Conservation (phyloP, 2,329 filamentous ascomycete genomes). For the Colletotrichum sp. region DNA sequence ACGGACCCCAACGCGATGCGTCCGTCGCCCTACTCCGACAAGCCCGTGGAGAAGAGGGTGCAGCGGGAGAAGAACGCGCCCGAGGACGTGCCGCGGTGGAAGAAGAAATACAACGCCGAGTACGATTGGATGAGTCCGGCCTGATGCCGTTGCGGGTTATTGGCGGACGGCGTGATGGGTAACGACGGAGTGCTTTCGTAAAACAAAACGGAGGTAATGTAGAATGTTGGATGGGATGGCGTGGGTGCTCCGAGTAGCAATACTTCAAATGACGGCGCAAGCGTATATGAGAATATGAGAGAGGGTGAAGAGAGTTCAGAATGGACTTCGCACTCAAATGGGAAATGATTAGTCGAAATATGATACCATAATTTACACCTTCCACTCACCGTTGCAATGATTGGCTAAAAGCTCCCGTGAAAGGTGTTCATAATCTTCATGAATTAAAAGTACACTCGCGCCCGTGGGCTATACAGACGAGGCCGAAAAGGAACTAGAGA, state of each 20-base stretch:
- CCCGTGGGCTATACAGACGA: slow-evolving; percentile 11
- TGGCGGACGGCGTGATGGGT: neutral
- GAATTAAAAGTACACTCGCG: slow-evolving; percentile 17
- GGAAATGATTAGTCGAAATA: neutral
- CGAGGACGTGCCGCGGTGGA: neutral
- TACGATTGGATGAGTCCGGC: neutral
- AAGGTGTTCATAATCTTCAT: slow-evolving; percentile 5
- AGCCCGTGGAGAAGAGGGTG: neutral
- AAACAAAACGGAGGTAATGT: neutral
- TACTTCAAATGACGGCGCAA: neutral
- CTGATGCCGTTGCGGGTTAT: neutral
- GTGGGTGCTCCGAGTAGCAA: neutral
- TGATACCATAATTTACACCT: neutral
- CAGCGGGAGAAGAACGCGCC: neutral
- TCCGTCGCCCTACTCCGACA: neutral
- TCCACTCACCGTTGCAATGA: accelerated
- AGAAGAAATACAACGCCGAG: neutral
- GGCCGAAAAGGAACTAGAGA: neutral
- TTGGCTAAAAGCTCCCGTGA: neutral
- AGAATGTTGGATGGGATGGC: neutral
- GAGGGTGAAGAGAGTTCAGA: neutral
- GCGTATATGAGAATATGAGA: neutral
- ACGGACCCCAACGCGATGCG: neutral
- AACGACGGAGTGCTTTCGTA: neutral
- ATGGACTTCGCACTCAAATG: neutral